Percentiles rank a stretch among this genome's conserved stretches.
These are phyloP conservation scores for Ophiognomonia clavigignenti-juglandacearum DNA, from an alignment of 2,329 filamentous ascomycete genomes.

Conservation along the genomic window DNA sequence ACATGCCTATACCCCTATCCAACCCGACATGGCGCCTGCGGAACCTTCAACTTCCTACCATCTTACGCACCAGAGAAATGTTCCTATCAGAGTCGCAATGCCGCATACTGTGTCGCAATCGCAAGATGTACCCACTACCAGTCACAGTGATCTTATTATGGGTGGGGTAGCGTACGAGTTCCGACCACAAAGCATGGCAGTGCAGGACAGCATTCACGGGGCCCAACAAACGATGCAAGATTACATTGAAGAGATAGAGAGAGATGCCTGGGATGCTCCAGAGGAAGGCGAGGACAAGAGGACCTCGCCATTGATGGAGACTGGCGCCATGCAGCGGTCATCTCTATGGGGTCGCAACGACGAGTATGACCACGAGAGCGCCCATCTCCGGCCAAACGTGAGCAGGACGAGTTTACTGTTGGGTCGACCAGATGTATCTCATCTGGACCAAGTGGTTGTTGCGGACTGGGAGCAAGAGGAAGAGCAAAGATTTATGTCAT, in stretches of 20 bases:
- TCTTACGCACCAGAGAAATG: too few relatives aligned
- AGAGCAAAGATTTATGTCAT: constrained; percentile 11
- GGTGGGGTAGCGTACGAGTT: too few relatives aligned
- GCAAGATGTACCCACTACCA: too few relatives aligned
- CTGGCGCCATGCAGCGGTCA: not conserved
- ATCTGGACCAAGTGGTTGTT: not conserved
- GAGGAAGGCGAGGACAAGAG: not conserved
- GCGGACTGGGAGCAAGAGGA: not conserved
- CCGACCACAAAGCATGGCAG: too few relatives aligned
- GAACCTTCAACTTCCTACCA: too few relatives aligned
- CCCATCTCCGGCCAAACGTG: not conserved
- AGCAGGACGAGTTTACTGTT: not conserved
- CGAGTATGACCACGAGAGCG: not conserved
- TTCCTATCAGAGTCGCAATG: too few relatives aligned
- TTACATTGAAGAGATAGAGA: constrained; percentile 9
- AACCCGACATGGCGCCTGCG: too few relatives aligned
- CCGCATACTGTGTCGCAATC: too few relatives aligned
- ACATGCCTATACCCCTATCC: not conserved
- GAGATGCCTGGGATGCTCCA: not conserved
- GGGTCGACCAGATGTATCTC: not conserved
- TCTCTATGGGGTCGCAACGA: too few relatives aligned
- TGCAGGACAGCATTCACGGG: too few relatives aligned
- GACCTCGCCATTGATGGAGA: not conserved
- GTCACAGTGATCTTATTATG: too few relatives aligned
- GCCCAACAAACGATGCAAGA: constrained; percentile 3